Percentiles rank a stretch among this genome's conserved stretches.
These are phyloP conservation scores for Morella rubra DNA, from an alignment of 306 rosid genomes.

Conservation along the genomic window DNA sequence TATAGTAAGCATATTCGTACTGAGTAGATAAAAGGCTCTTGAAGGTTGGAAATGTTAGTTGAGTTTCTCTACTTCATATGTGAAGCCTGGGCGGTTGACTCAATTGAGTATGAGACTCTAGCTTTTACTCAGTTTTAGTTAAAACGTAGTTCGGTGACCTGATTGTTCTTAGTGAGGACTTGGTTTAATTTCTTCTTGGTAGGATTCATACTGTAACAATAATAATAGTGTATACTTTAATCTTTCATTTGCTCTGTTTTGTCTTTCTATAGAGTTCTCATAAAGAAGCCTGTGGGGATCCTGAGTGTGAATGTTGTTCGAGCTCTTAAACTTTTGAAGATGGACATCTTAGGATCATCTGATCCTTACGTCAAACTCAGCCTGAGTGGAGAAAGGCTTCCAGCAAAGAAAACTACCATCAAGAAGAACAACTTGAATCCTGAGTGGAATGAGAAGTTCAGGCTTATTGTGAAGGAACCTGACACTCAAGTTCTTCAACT, in stretches of 20 bases:
- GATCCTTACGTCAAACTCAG: conserved; percentile 90
- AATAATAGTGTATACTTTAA: no score
- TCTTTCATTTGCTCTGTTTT: background rate
- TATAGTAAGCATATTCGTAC: background rate
- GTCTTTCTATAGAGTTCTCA: conserved; percentile 44
- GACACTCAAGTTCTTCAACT: conserved; percentile 79
- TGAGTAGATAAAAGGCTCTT: background rate
- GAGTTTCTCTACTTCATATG: conserved; percentile 2
- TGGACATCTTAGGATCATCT: conserved; percentile 83
- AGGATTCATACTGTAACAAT: background rate
- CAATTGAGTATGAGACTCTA: background rate
- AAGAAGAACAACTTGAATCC: conserved; percentile 86
- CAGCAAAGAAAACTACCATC: conserved; percentile 72
- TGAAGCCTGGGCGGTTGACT: background rate
- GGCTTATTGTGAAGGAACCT: conserved; percentile 80
- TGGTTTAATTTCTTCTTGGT: background rate
- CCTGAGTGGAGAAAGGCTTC: conserved; percentile 70
- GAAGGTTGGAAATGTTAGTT: background rate
- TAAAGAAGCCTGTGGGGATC: conserved; percentile 90
- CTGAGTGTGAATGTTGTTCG: conserved; percentile 85
- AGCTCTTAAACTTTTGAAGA: conserved; percentile 72
- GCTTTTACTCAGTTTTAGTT: background rate
- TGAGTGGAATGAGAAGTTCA: conserved; percentile 92
- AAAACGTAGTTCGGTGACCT: background rate
- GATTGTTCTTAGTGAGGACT: background rate